Evolutionary conservation across 1,139 yeast genomes (phyloP).

Genomic region (Suhomyces choctaworum): DNA sequence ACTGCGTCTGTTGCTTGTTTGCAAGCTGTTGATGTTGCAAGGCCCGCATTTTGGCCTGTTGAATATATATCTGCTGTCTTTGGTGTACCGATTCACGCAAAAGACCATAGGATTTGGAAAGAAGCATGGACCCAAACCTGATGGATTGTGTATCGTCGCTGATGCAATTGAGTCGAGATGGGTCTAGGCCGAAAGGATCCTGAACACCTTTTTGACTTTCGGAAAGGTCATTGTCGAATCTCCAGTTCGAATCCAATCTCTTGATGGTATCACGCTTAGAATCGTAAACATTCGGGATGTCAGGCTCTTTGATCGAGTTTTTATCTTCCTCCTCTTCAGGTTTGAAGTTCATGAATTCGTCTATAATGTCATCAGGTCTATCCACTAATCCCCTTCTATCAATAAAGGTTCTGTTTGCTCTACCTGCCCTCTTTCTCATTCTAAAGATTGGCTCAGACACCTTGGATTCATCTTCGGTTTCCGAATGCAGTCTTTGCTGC

Average conservation of each 20-base stretch:
- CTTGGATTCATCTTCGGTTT: slow-evolving; percentile 25
- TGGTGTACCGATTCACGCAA: slow-evolving; percentile 53
- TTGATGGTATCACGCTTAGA: slow-evolving; percentile 51
- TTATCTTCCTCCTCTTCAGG: slow-evolving; percentile 25
- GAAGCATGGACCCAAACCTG: slow-evolving; percentile 86
- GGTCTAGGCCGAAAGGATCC: slow-evolving; percentile 64
- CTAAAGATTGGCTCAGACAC: slow-evolving; percentile 61
- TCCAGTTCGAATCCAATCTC: slow-evolving; percentile 72
- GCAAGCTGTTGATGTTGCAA: slow-evolving; percentile 42
- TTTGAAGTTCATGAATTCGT: slow-evolving; percentile 36
- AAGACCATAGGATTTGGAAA: slow-evolving; percentile 81
- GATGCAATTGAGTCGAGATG: slow-evolving; percentile 72
- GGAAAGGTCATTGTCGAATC: slow-evolving; percentile 66
- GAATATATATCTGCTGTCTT: slow-evolving; percentile 43
- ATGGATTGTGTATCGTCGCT: slow-evolving; percentile 86
- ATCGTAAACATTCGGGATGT: slow-evolving; percentile 51
- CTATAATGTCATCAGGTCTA: slow-evolving; percentile 36
- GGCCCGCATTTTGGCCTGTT: slow-evolving; percentile 49
- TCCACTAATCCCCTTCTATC: slow-evolving; percentile 60
- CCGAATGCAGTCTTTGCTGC: slow-evolving; percentile 21
- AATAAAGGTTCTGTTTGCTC: slow-evolving; percentile 68
- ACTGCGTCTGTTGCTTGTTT: slow-evolving; percentile 46
- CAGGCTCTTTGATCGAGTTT: slow-evolving; percentile 3
- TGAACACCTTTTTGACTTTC: slow-evolving; percentile 47
- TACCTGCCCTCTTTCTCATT: slow-evolving; percentile 73